Conservation (phyloP, 495 filamentous ascomycete species). For the Neurospora cerealis region DNA sequence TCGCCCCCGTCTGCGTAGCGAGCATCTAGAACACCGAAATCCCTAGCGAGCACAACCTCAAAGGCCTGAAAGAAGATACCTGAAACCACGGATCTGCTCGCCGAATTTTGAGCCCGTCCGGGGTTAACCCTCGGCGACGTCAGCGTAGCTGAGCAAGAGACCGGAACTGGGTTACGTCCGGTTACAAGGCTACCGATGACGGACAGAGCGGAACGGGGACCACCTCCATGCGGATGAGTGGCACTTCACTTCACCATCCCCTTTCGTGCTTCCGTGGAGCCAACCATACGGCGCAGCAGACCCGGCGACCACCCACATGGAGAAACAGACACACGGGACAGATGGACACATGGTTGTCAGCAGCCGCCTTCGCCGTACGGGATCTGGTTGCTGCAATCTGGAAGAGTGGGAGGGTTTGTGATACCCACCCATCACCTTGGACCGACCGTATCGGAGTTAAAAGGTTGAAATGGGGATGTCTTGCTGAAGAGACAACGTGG, state of each 20-base stretch:
- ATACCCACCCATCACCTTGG: neutral
- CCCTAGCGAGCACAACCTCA: neutral
- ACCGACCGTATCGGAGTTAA: neutral
- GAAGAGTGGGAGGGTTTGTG: neutral
- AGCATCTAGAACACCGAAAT: neutral
- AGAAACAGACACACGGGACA: neutral
- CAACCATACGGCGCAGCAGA: neutral
- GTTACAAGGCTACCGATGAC: neutral
- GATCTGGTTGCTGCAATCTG: neutral
- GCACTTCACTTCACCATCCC: neutral
- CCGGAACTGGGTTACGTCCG: neutral
- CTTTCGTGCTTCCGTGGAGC: neutral
- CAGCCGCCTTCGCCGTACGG: neutral
- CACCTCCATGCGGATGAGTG: neutral
- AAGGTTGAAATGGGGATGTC: neutral
- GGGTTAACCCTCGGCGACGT: neutral
- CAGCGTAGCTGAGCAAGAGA: neutral
- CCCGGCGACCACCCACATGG: neutral
- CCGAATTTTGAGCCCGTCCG: neutral
- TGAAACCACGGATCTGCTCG: neutral
- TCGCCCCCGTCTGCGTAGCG: neutral
- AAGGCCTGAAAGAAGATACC: neutral
- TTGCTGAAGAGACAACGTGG: neutral
- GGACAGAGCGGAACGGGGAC: neutral
- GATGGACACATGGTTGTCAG: neutral